Evolutionary conservation across 2,329 filamentous ascomycete species (phyloP).

Genomic region (Epichloe scottii): DNA sequence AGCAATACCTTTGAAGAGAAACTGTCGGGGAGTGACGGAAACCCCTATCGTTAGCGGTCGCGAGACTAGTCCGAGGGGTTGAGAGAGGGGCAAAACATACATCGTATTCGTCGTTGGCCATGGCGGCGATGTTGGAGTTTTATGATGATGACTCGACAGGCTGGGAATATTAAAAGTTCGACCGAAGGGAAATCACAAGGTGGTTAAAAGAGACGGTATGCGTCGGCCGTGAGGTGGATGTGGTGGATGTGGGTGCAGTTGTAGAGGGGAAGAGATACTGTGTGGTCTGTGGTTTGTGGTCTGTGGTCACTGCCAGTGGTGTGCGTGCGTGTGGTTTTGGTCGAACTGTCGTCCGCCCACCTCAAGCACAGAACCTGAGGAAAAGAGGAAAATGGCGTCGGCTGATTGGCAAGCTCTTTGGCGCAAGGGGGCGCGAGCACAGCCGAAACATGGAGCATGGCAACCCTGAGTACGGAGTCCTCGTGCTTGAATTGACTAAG

Average conservation of each 20-base stretch:
- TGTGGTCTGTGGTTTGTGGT: conserved; percentile 1
- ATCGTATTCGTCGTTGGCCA: conserved; percentile 99
- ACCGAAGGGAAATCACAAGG: neutral
- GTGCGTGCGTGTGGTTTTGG: neutral
- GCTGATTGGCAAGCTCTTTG: neutral
- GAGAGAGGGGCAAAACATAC: conserved; percentile 42
- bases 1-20: conserved; percentile 88
- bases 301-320: neutral
- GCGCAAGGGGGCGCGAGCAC: neutral
- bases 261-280: conserved; percentile 5
- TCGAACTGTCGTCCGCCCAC: neutral
- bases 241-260: conserved; percentile 4
- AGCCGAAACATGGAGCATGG: neutral
- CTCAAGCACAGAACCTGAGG: neutral
- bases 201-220: neutral
- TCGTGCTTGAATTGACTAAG: no score
- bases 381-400: neutral
- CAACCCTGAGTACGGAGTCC: no score
- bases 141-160: neutral
- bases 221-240: conserved; percentile 1
- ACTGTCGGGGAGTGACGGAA: conserved; percentile 40
- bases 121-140: conserved; percentile 34
- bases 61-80: conserved; percentile 10
- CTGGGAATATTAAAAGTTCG: neutral
- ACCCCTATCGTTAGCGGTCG: conserved; percentile 20